Evolutionary conservation across 257 asterid species (phyloP).

Genomic region (Nicotiana tomentosiformis): DNA sequence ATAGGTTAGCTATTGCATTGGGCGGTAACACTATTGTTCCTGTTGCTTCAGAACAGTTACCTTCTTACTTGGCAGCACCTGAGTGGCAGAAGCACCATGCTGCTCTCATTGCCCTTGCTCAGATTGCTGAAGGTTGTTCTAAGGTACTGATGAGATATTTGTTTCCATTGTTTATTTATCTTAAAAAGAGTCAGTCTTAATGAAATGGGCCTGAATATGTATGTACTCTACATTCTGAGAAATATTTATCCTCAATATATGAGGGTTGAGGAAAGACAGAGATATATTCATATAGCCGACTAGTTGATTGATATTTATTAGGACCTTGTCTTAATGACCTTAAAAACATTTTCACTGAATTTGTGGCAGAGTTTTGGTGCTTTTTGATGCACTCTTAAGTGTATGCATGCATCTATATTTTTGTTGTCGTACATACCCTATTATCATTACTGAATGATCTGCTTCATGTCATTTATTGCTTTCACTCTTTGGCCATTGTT

Average conservation of each 20-base stretch:
- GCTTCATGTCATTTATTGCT: constrained; percentile 1
- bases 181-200: neutral
- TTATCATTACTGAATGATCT: neutral
- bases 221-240: neutral
- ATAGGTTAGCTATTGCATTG: constrained; percentile 77
- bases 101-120: constrained; percentile 93
- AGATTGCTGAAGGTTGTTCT: constrained; percentile 94
- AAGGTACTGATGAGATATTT: constrained; percentile 43
- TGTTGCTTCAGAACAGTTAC: constrained; percentile 87
- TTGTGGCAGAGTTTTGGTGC: neutral
- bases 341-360: neutral
- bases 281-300: neutral
- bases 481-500: neutral
- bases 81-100: constrained; percentile 98
- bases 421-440: neutral
- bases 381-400: neutral
- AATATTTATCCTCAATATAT: neutral
- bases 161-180: neutral
- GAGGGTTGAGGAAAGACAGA: neutral
- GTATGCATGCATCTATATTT: neutral
- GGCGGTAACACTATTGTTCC: constrained; percentile 95
- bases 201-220: neutral
- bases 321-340: neutral
- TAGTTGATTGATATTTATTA: neutral
- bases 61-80: constrained; percentile 62